Base-by-base conservation (phyloP, 495 filamentous ascomycete genomes). In the Aspergillus cavernicola region DNA sequence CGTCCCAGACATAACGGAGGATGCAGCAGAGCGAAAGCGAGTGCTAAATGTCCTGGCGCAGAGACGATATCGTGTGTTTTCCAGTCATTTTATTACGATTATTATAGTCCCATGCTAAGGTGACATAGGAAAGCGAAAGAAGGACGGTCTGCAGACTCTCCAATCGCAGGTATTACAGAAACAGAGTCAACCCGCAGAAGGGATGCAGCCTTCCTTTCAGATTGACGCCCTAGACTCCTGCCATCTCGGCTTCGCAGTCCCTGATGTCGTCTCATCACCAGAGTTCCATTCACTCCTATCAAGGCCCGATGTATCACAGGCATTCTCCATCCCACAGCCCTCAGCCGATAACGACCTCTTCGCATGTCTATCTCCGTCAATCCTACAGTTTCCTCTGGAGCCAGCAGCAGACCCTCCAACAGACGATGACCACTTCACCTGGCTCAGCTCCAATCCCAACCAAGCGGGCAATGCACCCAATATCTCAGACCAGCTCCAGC, bases 21-120 rank as follows among this genome's bases (percentile, higher is more conserved):
- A 74, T 59, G 66, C 71, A 2, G 58, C 61, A 24, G 75, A 80
- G 47, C 50, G 77, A 8, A 80, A 78, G 63, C 63, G 77, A 3
- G 64, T 76, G 12, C 52, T 80, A 28, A 80, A 78, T 52, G 66
- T 78, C 3, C 64, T 80, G 4, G 77, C 75, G 3, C 76, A 78
- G 60, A 65, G 77, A 15, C 59, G 75, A 67, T 80, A 80, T 50
- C 66, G 75, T 80, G 57, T 42, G 70, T 60, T 20, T 42, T 19
- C 15, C 13, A n/a, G n/a, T 31, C 2, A 4, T 15, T 41, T 33
- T 20, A 6, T n/a, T 7, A 19, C 39, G 29, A 26, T 35, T 31
- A 15, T 26, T 36, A 1, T 0, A 3, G n/a, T 20, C 11, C 7
- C 15, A 20, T 35, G 28, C 50, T 55, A 40, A 54, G 12, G 0